Evolutionary conservation across 805 yeast species (phyloP).

Genomic region (Metschnikowia borealis): DNA sequence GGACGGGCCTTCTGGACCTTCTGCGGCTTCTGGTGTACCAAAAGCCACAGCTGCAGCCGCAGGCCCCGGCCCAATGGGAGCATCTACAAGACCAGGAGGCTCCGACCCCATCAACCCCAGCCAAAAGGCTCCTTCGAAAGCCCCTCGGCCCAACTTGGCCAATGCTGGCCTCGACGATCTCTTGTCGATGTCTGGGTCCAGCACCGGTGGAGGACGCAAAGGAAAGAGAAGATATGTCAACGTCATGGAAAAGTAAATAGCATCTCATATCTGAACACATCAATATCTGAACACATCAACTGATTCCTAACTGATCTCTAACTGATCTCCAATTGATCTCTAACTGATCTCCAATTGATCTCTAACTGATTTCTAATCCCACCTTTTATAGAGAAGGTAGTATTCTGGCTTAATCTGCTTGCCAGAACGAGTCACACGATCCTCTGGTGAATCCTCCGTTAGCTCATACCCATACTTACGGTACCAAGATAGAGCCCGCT

Average conservation of each 20-base stretch:
- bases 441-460: conserved; percentile 43
- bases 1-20: neutral
- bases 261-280: neutral
- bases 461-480: conserved; percentile 32
- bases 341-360: too few relatives aligned
- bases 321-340: too few relatives aligned
- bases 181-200: conserved; percentile 21
- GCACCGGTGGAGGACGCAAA: conserved; percentile 12
- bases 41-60: conserved; percentile 8
- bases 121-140: conserved; percentile 20
- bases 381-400: conserved; percentile 26
- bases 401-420: conserved; percentile 40
- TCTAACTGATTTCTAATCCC: neutral
- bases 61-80: neutral
- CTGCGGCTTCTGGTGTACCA: conserved; percentile 11
- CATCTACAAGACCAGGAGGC: conserved; percentile 21
- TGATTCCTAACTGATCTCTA: neutral
- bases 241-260: conserved; percentile 13
- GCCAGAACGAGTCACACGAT: conserved; percentile 38
- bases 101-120: conserved; percentile 65
- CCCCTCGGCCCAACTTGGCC: conserved; percentile 24
- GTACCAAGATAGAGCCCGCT: conserved; percentile 44
- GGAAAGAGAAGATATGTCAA: conserved; percentile 19
- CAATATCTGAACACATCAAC: neutral
- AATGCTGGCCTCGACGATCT: conserved; percentile 41